Base-by-base conservation (phyloP, 2,329 filamentous ascomycete genomes). In the Ceratocystis huliohia region DNA sequence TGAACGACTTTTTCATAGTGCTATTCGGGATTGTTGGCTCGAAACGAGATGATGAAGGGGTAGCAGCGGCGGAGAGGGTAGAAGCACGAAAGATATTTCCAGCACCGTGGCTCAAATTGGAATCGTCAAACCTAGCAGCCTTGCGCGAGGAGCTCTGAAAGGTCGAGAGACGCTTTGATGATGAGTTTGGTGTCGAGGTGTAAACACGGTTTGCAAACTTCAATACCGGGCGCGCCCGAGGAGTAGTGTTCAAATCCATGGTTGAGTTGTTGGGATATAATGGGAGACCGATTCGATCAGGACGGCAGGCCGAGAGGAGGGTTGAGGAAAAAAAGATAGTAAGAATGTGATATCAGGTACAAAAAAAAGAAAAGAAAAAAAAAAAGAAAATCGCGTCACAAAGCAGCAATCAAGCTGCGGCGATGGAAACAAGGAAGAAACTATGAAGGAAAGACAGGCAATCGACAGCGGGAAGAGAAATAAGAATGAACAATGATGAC, bases 1-100 rank as follows among this genome's bases (percentile, higher is more conserved):
- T 76, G 69, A 82, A 82, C 61, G 78, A 76, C 72, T 78, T 79
- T 68, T 78, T 81, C 70, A 77, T 72, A 2, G 78, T 77, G 72
- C 75, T 79, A 45, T 75, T 71, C 2, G 79, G 76, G 45, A 80
- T 70, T 68, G 74, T 78, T 3, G 80, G 78, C 5, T 80, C 78
- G 71, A 82, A 82, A n/a, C 69, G 69, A 65, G 75, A 69, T 22
- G 70, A 68, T 30, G 71, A 64, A 13, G 72, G 70, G 46, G 74
- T 72, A 17, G 73, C 70, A 67, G 71, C 75, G 20, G 75, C 74
- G 69, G 69, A 70, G 68, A 75, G 73, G 67, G 74, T 72, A 20
- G 77, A 78, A 2, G 76, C 73, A 63, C 76, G 73, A 66, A 79
- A 79, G 41, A 79, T 77, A 68, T 78, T 79, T 2, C 75, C 72